Percentiles rank a stretch among this genome's conserved stretches.
These are phyloP conservation scores for Fusarium sublunatum DNA, from an alignment of 2,329 filamentous ascomycete genomes.

Conservation along the genomic window DNA sequence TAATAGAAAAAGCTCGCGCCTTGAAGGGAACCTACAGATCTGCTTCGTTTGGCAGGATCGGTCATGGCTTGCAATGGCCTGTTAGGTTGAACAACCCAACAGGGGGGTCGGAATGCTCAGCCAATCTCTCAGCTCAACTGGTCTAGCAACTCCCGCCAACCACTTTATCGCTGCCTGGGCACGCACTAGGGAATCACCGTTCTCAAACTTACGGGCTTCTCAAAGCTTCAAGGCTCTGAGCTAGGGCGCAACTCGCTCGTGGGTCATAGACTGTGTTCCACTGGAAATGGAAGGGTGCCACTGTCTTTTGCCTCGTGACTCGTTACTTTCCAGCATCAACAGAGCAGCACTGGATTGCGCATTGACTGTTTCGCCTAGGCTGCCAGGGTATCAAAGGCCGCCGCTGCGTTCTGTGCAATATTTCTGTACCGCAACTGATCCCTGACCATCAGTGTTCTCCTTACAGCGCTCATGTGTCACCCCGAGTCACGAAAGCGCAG, in stretches of 20 bases:
- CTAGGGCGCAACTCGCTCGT: slow-evolving; percentile 19
- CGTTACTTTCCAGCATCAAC: not conserved
- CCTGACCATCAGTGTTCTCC: slow-evolving; percentile 26
- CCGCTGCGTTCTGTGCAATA: too few species aligned
- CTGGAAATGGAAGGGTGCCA: slow-evolving; percentile 8
- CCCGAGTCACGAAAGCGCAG: slow-evolving; percentile 32
- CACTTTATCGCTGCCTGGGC: slow-evolving; percentile 4
- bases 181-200: slow-evolving; percentile 16
- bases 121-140: slow-evolving; percentile 22
- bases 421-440: slow-evolving; percentile 10
- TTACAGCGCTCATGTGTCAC: slow-evolving; percentile 35
- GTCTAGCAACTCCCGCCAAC: slow-evolving; percentile 8
- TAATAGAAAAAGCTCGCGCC: not conserved
- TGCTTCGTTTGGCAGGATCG: not conserved
- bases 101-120: slow-evolving; percentile 14
- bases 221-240: slow-evolving; percentile 17
- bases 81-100: slow-evolving; percentile 3
- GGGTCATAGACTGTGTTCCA: slow-evolving; percentile 9
- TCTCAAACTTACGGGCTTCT: slow-evolving; percentile 8
- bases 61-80: slow-evolving; percentile 14
- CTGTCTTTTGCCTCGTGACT: slow-evolving; percentile 9
- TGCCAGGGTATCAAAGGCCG: slow-evolving; percentile 1
- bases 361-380: slow-evolving; percentile 27
- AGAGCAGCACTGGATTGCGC: slow-evolving; percentile 8
- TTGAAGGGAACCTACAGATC: not conserved